phyloP scores from a whole-genome alignment of 2,329 filamentous ascomycete genomes.

The Fusarium sp. region DNA sequence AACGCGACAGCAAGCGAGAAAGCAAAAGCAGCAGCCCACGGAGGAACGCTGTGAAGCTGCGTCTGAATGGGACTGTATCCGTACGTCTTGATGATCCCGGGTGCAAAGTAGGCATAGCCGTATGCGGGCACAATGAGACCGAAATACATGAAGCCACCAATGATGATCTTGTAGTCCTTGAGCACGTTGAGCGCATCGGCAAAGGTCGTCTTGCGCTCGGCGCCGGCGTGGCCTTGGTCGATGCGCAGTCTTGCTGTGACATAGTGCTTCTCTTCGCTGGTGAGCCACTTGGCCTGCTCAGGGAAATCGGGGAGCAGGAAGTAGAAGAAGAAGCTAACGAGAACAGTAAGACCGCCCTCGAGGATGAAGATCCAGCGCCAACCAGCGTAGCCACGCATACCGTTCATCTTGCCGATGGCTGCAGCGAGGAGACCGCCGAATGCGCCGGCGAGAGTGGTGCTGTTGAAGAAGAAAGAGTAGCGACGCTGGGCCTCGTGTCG shows the following conservation, averaged over 20 bases:
- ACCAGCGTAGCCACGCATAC: conserved; percentile 70
- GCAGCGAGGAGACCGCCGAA: conserved; percentile 88
- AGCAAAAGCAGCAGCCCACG: conserved; percentile 75
- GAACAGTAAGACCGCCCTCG: conserved; percentile 72
- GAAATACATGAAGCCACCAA: conserved; percentile 84
- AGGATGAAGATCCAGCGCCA: conserved; percentile 90
- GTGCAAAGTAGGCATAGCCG: conserved; percentile 80
- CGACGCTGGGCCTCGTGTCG: conserved; percentile 88
- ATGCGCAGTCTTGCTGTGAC: conserved; percentile 71
- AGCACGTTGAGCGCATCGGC: conserved; percentile 70
- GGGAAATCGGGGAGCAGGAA: conserved; percentile 80
- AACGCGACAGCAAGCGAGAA: conserved; percentile 81
- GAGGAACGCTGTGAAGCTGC: conserved; percentile 66
- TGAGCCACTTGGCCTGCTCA: conserved; percentile 77
- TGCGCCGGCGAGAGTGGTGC: conserved; percentile 79
- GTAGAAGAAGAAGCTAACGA: conserved; percentile 69
- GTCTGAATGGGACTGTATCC: conserved; percentile 67
- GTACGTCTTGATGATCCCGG: conserved; percentile 74
- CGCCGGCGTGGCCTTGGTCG: conserved; percentile 74
- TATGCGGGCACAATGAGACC: conserved; percentile 82
- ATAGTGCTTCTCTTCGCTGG: conserved; percentile 72
- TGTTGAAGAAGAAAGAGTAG: conserved; percentile 93
- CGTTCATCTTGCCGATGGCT: conserved; percentile 89
- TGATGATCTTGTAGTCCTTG: conserved; percentile 77
- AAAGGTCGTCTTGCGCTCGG: conserved; percentile 67